Conservation (phyloP, 2,329 filamentous ascomycete genomes). For the Venturiaceae sp. region DNA sequence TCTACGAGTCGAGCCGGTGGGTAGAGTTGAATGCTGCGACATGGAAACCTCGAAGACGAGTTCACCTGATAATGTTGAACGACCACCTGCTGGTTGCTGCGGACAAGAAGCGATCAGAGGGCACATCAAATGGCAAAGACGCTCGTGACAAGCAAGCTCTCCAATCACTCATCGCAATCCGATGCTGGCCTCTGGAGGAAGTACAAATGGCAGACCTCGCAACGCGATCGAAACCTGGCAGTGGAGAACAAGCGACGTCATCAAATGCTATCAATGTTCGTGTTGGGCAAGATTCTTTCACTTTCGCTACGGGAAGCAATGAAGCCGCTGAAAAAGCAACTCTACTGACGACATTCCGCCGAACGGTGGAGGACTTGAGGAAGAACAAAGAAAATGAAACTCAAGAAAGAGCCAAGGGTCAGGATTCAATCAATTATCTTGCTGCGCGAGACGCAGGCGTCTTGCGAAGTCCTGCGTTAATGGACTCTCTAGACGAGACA, state of each 20-base stretch:
- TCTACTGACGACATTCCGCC: slow-evolving; percentile 81
- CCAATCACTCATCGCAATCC: slow-evolving; percentile 75
- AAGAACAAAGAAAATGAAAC: slow-evolving; percentile 79
- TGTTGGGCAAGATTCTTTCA: slow-evolving; percentile 83
- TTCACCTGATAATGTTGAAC: slow-evolving; percentile 88
- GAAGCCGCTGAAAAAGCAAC: slow-evolving; percentile 70
- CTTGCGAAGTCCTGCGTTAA: slow-evolving; percentile 67
- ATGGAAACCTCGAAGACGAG: slow-evolving; percentile 82
- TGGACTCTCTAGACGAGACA: slow-evolving; percentile 59
- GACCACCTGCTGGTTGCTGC: slow-evolving; percentile 89
- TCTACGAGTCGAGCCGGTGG: slow-evolving; percentile 88
- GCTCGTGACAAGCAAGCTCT: slow-evolving; percentile 18
- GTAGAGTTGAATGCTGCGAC: slow-evolving; percentile 95
- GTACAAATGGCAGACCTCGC: slow-evolving; percentile 88
- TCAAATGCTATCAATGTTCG: slow-evolving; percentile 85
- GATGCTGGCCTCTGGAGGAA: slow-evolving; percentile 88
- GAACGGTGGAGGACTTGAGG: slow-evolving; percentile 83
- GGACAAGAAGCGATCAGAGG: slow-evolving; percentile 84
- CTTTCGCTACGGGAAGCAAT: slow-evolving; percentile 80
- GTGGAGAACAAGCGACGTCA: slow-evolving; percentile 50
- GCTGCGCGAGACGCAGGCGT: slow-evolving; percentile 68
- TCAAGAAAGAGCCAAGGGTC: slow-evolving; percentile 74
- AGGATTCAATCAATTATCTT: slow-evolving; percentile 80
- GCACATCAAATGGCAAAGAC: slow-evolving; percentile 37
- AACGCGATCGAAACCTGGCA: slow-evolving; percentile 21